Evolutionary conservation across 257 asterid species (phyloP), one percentile per base, ranked within the genome.

Genomic region (Scutellaria baicalensis): DNA sequence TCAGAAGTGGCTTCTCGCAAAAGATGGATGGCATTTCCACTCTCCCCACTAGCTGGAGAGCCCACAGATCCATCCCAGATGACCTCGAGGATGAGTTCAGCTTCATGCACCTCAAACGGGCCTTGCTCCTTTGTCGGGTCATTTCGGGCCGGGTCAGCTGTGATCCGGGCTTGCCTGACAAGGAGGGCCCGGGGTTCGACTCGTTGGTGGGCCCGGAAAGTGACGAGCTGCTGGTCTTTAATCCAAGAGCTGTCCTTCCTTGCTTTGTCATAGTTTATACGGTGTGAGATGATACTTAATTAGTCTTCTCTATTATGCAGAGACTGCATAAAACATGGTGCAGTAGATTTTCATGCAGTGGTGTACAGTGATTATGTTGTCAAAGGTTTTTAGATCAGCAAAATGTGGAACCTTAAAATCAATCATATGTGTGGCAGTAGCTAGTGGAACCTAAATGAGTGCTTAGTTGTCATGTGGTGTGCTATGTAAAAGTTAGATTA

Each of bases 221-320:
- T 31, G 96, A 92, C 59, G 97, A 90, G 80, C 74, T 92, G 45
- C 38, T 90, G 84, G 96, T 92, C 4, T 84, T 82, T 65, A 88
- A 83, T 84, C 88, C 97, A 0, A 80, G 85, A 88, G 98, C 98
- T 18, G 93, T 92, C 17, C 96, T 92, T 78, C 98, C 98, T 44
- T 92, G 98, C 78, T 92, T 92, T 76, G 90, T 85, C 10, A 86
- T 92, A n/a, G 85, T 90, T 68, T 92, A 90, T 70, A 85, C 84
- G 8, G 82, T 84, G 62, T 84, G 81, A 74, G 81, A 74, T 20
- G 11, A 5, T 27, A 27, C 33, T 3, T 27, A n/a, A n/a, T n/a
- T n/a, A 27, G 33, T 27, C 33, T 27, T 3, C 4, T 11, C 0
- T 17, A n/a, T 1, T 38, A 48, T 18, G 11, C 57, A 16, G 33